phyloP scores from a whole-genome alignment of 257 asterid species.

The Ocimum tenuiflorum region DNA sequence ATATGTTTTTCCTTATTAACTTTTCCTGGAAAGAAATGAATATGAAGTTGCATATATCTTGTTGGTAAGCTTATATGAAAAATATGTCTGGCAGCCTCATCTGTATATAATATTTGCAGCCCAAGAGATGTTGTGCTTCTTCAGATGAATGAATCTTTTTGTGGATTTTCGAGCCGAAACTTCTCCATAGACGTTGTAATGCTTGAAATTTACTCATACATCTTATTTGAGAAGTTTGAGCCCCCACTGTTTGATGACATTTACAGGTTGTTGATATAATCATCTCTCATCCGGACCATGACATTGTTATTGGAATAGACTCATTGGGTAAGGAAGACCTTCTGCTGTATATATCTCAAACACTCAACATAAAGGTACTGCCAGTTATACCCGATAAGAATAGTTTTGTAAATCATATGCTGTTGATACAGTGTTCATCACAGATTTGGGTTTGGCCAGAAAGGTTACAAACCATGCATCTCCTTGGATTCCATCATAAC shows the following conservation, averaged over 20 bases:
- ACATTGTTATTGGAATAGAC: conserved; percentile 61
- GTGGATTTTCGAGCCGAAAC: neutral
- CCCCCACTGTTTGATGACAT: conserved; percentile 9
- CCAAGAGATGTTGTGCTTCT: neutral
- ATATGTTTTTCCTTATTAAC: neutral
- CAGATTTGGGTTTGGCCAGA: conserved; percentile 99
- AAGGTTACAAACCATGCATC: conserved; percentile 73
- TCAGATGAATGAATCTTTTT: neutral
- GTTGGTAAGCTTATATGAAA: neutral
- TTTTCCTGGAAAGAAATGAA: neutral
- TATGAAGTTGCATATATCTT: neutral
- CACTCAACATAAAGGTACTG: conserved; percentile 58
- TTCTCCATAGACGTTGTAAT: neutral
- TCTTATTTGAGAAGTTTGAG: neutral
- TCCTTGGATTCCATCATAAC: conserved; percentile 53
- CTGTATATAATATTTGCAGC: neutral
- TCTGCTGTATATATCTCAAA: conserved; percentile 51
- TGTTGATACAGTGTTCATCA: neutral
- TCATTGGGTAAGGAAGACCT: conserved; percentile 91
- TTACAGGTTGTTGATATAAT: conserved; percentile 69
- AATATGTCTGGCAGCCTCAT: neutral
- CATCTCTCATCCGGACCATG: conserved; percentile 67
- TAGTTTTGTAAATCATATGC: neutral
- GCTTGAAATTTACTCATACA: neutral
- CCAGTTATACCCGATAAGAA: neutral